phyloP scores from a whole-genome alignment of 139 green algal genomes.

The Chlorella sp. region DNA sequence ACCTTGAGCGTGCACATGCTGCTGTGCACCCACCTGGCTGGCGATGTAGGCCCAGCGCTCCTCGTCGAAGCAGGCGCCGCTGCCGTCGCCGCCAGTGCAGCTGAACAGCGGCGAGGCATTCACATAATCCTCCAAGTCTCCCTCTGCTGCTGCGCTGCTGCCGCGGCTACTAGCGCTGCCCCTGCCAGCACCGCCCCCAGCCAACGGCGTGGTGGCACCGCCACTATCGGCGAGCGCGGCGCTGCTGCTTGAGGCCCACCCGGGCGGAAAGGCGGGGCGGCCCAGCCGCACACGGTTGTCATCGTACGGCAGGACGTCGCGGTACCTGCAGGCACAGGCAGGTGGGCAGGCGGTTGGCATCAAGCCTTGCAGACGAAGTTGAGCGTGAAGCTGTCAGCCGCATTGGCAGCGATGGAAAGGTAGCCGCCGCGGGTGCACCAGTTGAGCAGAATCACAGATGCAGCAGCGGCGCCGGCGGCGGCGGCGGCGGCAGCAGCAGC shows the following conservation, averaged over 20 bases:
- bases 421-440: too few species aligned
- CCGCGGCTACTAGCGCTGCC: neutral
- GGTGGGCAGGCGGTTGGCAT: neutral
- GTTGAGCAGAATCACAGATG: too few species aligned
- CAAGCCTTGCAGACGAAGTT: too few species aligned
- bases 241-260: neutral
- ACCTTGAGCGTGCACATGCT: neutral
- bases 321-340: slow-evolving; percentile 45
- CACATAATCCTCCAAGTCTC: slow-evolving; percentile 49
- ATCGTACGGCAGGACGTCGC: slow-evolving; percentile 65
- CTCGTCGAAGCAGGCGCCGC: neutral
- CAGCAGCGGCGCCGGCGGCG: neutral
- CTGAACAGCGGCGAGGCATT: slow-evolving; percentile 57
- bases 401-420: too few species aligned
- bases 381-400: too few species aligned
- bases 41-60: slow-evolving; percentile 47
- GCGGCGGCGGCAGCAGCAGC: too few species aligned
- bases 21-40: slow-evolving; percentile 19
- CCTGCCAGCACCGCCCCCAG: neutral
- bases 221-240: neutral
- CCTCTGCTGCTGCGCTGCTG: neutral
- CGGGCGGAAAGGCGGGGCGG: neutral
- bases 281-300: slow-evolving; percentile 44
- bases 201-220: neutral
- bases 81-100: neutral